Conservation (phyloP, 331 rosid species). For the Stylosanthes scabra region DNA sequence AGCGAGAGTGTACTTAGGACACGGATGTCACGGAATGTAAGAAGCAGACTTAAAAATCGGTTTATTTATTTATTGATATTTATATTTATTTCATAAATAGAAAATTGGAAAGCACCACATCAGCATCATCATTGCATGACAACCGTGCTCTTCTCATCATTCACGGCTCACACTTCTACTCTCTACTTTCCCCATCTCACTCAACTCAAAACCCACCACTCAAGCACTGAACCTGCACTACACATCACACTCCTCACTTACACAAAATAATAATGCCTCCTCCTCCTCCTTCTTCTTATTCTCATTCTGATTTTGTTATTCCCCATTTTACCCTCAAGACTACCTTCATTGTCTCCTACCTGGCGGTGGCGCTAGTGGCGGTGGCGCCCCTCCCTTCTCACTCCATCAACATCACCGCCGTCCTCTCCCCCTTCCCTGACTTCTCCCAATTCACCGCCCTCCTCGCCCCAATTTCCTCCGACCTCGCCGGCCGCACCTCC, state of each 20-base stretch:
- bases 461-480: slow-evolving; percentile 63
- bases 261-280: slow-evolving; percentile 10
- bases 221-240: background rate
- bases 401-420: slow-evolving; percentile 51
- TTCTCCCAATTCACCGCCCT: slow-evolving; percentile 67
- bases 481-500: slow-evolving; percentile 72
- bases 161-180: background rate
- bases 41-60: background rate
- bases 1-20: background rate
- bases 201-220: background rate
- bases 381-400: slow-evolving; percentile 5
- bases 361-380: background rate
- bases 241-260: background rate
- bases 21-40: background rate
- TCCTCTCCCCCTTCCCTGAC: slow-evolving; percentile 63
- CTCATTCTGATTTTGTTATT: background rate
- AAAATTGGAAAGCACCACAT: background rate
- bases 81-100: background rate
- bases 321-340: slow-evolving; percentile 67
- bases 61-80: too few relatives aligned
- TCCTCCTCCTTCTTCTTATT: background rate
- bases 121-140: background rate
- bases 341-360: background rate
- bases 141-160: background rate
- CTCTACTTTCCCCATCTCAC: background rate